Evolutionary conservation across 2,329 filamentous ascomycete species (phyloP), one percentile per base, ranked within the genome.

Genomic region (Aphanocladium album): DNA sequence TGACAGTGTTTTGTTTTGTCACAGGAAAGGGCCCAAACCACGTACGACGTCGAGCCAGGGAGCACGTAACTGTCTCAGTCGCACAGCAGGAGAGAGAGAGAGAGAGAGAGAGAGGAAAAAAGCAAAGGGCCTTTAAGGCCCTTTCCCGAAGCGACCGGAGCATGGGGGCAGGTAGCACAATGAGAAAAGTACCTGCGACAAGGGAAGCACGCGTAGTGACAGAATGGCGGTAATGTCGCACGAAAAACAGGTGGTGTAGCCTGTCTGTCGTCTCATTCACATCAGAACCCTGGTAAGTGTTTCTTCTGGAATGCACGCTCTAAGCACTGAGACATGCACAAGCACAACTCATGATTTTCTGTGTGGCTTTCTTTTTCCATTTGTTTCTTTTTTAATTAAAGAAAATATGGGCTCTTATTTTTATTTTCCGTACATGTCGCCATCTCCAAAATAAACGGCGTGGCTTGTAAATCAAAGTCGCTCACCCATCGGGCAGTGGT

Each of bases 61-160:
- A 49, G 17, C 47, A 45, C 52, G 56, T 35, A 35, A 35, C 47
- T 59, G 56, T 59, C 56, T 59, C 56, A 59, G 56, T 59, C 33
- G 37, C 17, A 41, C 8, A 23, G 16, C 6, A 52, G 25, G 30
- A 43, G 16, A 17, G 14, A 27, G 30, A 30, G 30, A 30, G 30
- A 9, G 30, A 55, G 43, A 25, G 19, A 43, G 27, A 43, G 27
- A 55, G 19, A 16, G 19, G 30, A 14, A 19, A 17, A 25, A 45
- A 56, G 6, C 33, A 45, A 30, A n/a, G 35, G 35, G 33, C 33
- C 12, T 35, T 35, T 35, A n/a, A n/a, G n/a, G n/a, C n/a, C n/a
- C n/a, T n/a, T n/a, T n/a, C n/a, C n/a, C 30, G 9, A 5, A 30
- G 30, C 30, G 30, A 9, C 30, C 30, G 30, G 30, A 39, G 35